phyloP scores from a whole-genome alignment of 768 basidiomycete species.

The Fomitopsis pulvina region DNA sequence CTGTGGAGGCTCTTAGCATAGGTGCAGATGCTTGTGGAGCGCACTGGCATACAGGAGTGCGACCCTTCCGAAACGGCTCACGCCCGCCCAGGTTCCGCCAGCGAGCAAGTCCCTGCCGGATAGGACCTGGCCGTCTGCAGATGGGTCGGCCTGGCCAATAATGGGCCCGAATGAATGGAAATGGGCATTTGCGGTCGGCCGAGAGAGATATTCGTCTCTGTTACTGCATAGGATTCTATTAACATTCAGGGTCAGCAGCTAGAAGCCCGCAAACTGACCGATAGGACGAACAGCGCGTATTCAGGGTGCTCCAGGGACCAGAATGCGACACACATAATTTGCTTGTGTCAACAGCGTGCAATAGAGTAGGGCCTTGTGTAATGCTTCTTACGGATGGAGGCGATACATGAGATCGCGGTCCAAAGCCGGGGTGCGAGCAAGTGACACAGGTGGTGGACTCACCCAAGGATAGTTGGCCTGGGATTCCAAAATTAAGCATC shows the following conservation, averaged over 20 bases:
- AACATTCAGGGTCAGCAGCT: not conserved
- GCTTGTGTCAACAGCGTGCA: no score
- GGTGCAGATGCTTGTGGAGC: conserved; percentile 3
- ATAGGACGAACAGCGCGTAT: conserved; percentile 63
- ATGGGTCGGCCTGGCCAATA: conserved; percentile 10
- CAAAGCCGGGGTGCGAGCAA: no score
- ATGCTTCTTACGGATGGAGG: no score
- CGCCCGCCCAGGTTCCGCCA: conserved; percentile 81
- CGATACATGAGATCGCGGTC: no score
- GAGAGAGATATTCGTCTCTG: conserved; percentile 65
- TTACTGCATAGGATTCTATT: conserved; percentile 67
- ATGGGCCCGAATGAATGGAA: conserved; percentile 59
- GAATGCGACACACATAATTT: conserved; percentile 82
- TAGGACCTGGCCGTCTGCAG: conserved; percentile 36
- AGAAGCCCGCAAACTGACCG: not conserved
- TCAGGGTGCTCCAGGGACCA: conserved; percentile 73
- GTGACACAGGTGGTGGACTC: no score
- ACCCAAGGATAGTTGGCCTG: no score
- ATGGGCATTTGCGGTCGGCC: conserved; percentile 59
- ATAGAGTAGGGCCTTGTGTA: no score
- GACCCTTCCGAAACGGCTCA: conserved; percentile 56
- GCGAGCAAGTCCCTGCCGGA: conserved; percentile 70
- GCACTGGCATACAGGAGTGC: conserved; percentile 58
- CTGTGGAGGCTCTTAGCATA: conserved; percentile 29
- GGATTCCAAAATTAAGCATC: no score